Base-by-base conservation (phyloP, 306 rosid species). In the Begonia loranthoides region DNA sequence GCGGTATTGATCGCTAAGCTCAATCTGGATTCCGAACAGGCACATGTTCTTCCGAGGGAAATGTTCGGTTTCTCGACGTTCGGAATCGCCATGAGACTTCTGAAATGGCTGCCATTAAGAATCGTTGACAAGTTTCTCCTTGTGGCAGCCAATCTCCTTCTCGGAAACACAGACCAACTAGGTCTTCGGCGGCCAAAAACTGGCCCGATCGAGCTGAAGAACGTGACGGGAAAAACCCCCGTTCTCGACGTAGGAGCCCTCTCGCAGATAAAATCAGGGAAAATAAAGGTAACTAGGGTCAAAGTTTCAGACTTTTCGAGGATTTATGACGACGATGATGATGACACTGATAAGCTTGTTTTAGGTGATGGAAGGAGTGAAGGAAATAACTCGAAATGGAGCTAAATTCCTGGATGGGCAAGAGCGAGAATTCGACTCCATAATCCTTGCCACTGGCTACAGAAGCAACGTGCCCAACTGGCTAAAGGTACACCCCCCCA, bases 401-500 rank as follows among this genome's bases (percentile, higher is more conserved):
- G 96, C 94, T 14, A 80, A 63, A 57, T 83, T 92, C 71, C 54
- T 80, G 72, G 71, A 86, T 68, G 99, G 96, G 71, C 84, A 83
- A 68, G 93, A 83, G 56, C 79, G 60, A 68, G 93, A 79, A 64
- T 92, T 86, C 17, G 96, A 92, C 73, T 80, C 94, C 17, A 83
- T 92, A 66, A 74, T 92, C 52, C 73, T 86, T 44, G 99, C 99
- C 49, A 92, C 99, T n/a, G 99, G 99, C n/a, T 92, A 86, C 79
- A 80, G 62, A 64, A 92, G 99, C 79, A 92, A 92, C 61, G 99
- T 86, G 56, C 96, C 96, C 55, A 57, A 66, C 69, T 92, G 99
- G 99, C 99, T 92, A 45, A 83, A 80, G 96, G 99, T 92, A 55
- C 61, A 41, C 54, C 1, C 13, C 22, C 47, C 6, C 36, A 28